Percentiles rank a stretch among this genome's conserved stretches.
phyloP scores from a whole-genome alignment of 1,284 basidiomycete species.

The Coriolopsis trogii region DNA sequence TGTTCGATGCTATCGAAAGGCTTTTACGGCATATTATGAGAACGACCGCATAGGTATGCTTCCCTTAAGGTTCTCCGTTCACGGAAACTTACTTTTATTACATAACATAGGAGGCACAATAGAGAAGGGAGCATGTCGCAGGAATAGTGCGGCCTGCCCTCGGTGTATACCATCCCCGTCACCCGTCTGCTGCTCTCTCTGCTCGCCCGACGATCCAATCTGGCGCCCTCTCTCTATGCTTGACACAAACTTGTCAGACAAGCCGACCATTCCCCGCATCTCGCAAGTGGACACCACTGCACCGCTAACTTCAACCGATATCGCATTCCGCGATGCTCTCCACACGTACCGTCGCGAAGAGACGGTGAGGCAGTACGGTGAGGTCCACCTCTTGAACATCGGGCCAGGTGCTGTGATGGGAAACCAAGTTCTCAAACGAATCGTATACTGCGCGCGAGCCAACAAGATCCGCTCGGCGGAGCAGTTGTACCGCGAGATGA shows the following conservation, averaged over 20 bases:
- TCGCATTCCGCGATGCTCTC: background rate
- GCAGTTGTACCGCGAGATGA: constrained; percentile 3
- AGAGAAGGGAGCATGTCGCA: background rate
- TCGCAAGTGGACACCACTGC: constrained; percentile 1
- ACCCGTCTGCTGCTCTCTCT: constrained; percentile 11
- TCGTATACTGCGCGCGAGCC: constrained; percentile 8
- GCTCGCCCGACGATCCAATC: background rate
- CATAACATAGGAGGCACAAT: background rate
- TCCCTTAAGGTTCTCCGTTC: background rate
- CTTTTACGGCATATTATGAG: constrained; percentile 11
- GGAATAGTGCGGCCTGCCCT: background rate
- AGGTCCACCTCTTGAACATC: background rate
- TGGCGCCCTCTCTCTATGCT: background rate
- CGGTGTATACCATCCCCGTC: constrained; percentile 5
- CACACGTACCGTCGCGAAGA: constrained; percentile 2
- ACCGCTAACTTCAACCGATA: background rate
- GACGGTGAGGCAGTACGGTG: background rate
- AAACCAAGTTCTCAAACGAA: constrained; percentile 1
- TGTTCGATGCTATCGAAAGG: constrained; percentile 5
- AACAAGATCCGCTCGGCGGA: constrained; percentile 5
- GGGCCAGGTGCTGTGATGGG: constrained; percentile 7
- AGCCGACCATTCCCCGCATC: background rate
- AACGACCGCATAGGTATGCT: constrained; percentile 5
- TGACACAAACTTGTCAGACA: background rate
- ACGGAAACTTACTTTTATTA: background rate